Evolutionary conservation across 768 basidiomycete species (phyloP), one percentile per base, ranked within the genome.

Genomic region (Lyophyllum atratum): DNA sequence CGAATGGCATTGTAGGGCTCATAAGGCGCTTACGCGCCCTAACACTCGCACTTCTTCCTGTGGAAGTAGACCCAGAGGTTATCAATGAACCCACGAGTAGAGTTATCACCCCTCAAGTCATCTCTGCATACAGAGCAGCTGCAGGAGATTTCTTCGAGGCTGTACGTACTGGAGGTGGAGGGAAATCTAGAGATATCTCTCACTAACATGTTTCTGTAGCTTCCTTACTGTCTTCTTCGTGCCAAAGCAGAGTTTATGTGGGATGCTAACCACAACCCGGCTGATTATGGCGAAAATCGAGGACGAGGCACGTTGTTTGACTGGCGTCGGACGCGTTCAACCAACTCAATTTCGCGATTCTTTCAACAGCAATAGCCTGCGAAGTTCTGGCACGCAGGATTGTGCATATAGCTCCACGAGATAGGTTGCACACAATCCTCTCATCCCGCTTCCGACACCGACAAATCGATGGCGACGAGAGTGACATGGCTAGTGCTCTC

Each of bases 61-160:
- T 93, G 9, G 86, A 95, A 72, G 92, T 95, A 15, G 82, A 89
- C 34, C 73, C 81, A 3, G 74, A 76, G 31, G 79, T 71, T 22
- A 83, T 97, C 52, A 84, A 79, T 64, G 86, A 88, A 31, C 84
- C 93, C 0, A 94, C 90, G 0, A 91, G 88, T 70, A 83, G 92
- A 56, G 79, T 95, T 49, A 91, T 96, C 43, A 95, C 93, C 0
- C 89, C 89, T 0, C 76, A 79, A 49, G 91, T 96, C 44, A 82
- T 98, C 56, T 75, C 77, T 39, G 85, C 93, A 1, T 98, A 88
- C 65, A 80, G 78, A 25, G 83, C 82, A 49, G 89, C 92, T 22
- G 95, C 90, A 8, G 95, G 95, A 6, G 93, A 96, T 72, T 95
- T 95, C 67, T 70, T 77, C 17, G 91, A 94, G 66, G 90, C 92